Base-by-base conservation (phyloP, 352 stramenopile species). In the Vaucheria bursata region DNA sequence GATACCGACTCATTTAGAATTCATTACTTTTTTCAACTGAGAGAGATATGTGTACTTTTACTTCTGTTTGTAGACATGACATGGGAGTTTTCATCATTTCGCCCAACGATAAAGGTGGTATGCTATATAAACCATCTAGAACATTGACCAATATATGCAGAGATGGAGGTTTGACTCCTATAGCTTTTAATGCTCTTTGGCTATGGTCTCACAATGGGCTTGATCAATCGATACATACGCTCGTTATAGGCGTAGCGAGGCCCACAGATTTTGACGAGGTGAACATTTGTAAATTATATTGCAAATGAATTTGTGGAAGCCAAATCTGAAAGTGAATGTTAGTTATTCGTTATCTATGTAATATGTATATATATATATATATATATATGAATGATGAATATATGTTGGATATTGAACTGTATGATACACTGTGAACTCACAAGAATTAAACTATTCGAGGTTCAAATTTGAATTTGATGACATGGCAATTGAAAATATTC, bases 61-160 rank as follows among this genome's bases (percentile, higher is more conserved):
- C n/a, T n/a, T n/a, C n/a, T n/a, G n/a, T n/a, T n/a, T n/a, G 25
- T 25, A 68, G 53, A 69, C 84, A 87, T 71, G 86, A 90, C 71
- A 91, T 91, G 88, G 88, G 88, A 33, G 79, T 91, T 0, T 92
- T 91, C 75, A 86, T 88, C 66, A 91, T 91, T 71, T 87, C 78
- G 66, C 81, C 88, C 4, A 89, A 85, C 68, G 88, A 92, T 78
- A 92, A 92, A 73, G 88, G 87, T 2, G 53, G 53, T 2, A 31
- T 37, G 31, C 53, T 68, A 34, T 68, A 34, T 31, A 2, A 68
- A 34, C 53, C 53, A 2, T 2, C 53, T 31, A 31, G 53, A 2
- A 2, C 8, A 8, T 38, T 82, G 45, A 65, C 37, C n/a, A 67
- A 82, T n/a, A 66, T 32, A 4, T 82, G 77, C 77, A 49, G 39